Conservation (phyloP, 257 asterid species). For the Ilex asprella region DNA sequence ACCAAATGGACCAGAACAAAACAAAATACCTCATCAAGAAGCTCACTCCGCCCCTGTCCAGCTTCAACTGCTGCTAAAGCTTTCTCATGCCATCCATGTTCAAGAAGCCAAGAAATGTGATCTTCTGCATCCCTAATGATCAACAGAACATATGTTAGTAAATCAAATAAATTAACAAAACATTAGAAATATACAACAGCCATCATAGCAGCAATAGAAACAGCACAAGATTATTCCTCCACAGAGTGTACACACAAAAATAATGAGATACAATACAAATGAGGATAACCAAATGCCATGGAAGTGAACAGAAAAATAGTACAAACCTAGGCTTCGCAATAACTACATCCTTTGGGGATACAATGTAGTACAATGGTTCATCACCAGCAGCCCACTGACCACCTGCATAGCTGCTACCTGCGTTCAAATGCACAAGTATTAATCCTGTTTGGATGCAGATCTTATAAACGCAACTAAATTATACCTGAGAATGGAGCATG, state of each 20-base stretch:
- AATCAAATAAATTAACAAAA: constrained; percentile 11
- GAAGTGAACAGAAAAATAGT: constrained; percentile 12
- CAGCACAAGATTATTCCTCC: no score
- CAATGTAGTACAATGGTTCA: constrained; percentile 88
- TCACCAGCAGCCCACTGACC: constrained; percentile 99
- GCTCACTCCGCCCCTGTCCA: constrained; percentile 92
- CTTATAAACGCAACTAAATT: constrained; percentile 12
- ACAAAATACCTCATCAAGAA: constrained; percentile 74
- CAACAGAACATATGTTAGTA: constrained; percentile 3
- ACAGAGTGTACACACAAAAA: no score
- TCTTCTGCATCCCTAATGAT: constrained; percentile 90
- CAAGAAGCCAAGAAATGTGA: constrained; percentile 97
- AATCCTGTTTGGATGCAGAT: constrained; percentile 20
- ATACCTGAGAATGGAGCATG: constrained; percentile 97
- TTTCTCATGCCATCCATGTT: constrained; percentile 90
- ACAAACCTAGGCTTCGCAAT: constrained; percentile 98
- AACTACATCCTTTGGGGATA: constrained; percentile 96
- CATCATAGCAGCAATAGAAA: not conserved
- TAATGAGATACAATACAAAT: not conserved
- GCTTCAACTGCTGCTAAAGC: constrained; percentile 99
- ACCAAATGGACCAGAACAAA: constrained; percentile 3
- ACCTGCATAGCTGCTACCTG: constrained; percentile 95
- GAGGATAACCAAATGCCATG: constrained; percentile 7
- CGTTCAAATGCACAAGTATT: constrained; percentile 26
- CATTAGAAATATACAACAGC: not conserved